Evolutionary conservation across 2,329 filamentous ascomycete species (phyloP).

Genomic region (Trichoderma sp.): DNA sequence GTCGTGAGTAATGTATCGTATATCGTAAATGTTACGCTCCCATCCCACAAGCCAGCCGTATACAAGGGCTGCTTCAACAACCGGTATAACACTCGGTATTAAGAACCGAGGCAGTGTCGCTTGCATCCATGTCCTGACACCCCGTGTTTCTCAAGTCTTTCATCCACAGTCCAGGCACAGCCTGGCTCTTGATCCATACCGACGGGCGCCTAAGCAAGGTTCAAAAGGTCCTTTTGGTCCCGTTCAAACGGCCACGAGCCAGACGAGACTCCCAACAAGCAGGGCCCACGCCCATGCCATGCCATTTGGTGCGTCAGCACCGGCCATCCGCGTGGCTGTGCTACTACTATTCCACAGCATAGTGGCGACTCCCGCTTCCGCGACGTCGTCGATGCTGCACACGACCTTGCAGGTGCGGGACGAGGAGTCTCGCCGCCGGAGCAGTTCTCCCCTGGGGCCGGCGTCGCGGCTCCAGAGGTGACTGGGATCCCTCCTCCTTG

Average conservation of each 20-base stretch:
- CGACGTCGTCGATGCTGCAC: slow-evolving; percentile 37
- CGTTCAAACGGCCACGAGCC: neutral
- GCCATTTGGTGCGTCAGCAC: neutral
- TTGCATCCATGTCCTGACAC: neutral
- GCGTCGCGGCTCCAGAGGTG: neutral
- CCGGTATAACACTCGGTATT: neutral
- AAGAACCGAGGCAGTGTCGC: neutral
- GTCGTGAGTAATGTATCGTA: neutral
- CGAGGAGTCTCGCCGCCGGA: slow-evolving; percentile 29
- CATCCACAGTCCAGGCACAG: neutral
- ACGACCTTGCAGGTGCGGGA: slow-evolving; percentile 28
- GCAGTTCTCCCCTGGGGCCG: slow-evolving; percentile 34
- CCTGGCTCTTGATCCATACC: neutral
- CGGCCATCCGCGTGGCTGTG: slow-evolving; percentile 22
- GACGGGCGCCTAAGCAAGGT: neutral
- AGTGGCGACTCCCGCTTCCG: slow-evolving; percentile 27
- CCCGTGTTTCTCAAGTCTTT: neutral
- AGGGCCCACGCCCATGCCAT: slow-evolving; percentile 18
- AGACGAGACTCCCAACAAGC: neutral
- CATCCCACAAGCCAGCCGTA: neutral
- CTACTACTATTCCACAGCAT: slow-evolving; percentile 28
- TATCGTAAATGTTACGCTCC: neutral
- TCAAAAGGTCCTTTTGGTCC: neutral
- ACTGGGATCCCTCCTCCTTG: neutral
- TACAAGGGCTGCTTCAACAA: neutral